Evolutionary conservation across 2,329 filamentous ascomycete genomes (phyloP).

Genomic region (Verticillium nonalfalfae): DNA sequence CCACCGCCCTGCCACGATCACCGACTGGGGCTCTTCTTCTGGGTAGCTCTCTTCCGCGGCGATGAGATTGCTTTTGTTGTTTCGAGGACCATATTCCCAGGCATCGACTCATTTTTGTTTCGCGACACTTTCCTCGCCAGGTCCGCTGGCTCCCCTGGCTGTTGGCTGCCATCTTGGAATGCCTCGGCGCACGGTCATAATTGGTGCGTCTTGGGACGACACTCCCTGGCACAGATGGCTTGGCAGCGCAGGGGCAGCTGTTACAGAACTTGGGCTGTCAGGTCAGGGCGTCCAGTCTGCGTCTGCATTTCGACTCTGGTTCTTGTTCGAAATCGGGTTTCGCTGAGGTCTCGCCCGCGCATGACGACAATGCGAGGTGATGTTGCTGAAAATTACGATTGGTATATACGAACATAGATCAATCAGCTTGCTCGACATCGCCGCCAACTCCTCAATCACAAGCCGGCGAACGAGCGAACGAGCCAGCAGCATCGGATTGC

Average conservation of each 20-base stretch:
- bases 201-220: not conserved
- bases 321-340: not conserved
- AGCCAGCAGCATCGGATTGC: not conserved
- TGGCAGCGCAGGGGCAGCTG: not conserved
- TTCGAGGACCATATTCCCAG: not conserved
- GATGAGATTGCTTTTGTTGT: not conserved
- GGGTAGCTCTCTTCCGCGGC: not conserved
- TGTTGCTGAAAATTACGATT: not conserved
- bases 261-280: not conserved
- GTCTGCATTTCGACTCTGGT: not conserved
- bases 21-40: not conserved
- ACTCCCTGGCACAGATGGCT: not conserved
- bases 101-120: not conserved
- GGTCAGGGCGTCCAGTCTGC: not conserved
- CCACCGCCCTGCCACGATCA: not conserved
- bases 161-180: not conserved
- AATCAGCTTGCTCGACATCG: not conserved
- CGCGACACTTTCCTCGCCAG: not conserved
- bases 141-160: not conserved
- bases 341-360: not conserved
- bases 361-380: not conserved
- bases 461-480: not conserved
- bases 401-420: not conserved
- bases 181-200: not conserved
- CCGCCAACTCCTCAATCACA: not conserved